Evolutionary conservation across 495 filamentous ascomycete genomes (phyloP).

Genomic region (Xylaria flabelliformis): DNA sequence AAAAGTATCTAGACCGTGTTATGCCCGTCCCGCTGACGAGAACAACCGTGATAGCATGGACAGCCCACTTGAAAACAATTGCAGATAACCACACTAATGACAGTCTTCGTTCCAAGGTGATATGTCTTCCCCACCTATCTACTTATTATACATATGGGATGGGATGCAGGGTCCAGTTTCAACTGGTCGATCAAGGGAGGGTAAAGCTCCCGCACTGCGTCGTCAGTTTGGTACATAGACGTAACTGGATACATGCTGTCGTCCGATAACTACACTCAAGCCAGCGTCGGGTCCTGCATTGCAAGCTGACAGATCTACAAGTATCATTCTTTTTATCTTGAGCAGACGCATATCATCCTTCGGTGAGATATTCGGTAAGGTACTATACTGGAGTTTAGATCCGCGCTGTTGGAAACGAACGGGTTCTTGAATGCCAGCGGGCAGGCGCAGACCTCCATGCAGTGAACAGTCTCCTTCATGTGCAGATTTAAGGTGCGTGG

Average conservation of each 20-base stretch:
- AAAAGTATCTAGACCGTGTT: background rate
- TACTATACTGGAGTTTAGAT: constrained; percentile 33
- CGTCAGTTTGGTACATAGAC: background rate
- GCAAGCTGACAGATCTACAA: background rate
- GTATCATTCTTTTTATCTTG: background rate
- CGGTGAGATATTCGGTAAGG: constrained; percentile 8
- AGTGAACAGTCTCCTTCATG: constrained; percentile 22
- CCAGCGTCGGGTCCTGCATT: background rate
- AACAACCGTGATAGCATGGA: background rate
- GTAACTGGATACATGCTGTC: background rate
- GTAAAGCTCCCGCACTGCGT: constrained; percentile 8
- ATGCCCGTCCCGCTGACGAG: too few species aligned
- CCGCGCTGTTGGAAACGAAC: constrained; percentile 39
- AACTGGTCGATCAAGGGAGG: constrained; percentile 13
- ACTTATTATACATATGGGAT: background rate
- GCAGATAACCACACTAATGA: background rate
- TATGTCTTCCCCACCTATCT: constrained; percentile 16
- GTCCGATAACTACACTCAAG: background rate
- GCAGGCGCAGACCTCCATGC: constrained; percentile 42
- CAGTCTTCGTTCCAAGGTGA: background rate
- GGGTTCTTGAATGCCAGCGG: constrained; percentile 28
- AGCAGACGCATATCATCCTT: constrained; percentile 7
- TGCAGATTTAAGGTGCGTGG: constrained; percentile 29
- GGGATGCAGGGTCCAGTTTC: constrained; percentile 16
- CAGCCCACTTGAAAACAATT: background rate